Evolutionary conservation across 768 basidiomycete species (phyloP).

Genomic region (Mycena latifolia): DNA sequence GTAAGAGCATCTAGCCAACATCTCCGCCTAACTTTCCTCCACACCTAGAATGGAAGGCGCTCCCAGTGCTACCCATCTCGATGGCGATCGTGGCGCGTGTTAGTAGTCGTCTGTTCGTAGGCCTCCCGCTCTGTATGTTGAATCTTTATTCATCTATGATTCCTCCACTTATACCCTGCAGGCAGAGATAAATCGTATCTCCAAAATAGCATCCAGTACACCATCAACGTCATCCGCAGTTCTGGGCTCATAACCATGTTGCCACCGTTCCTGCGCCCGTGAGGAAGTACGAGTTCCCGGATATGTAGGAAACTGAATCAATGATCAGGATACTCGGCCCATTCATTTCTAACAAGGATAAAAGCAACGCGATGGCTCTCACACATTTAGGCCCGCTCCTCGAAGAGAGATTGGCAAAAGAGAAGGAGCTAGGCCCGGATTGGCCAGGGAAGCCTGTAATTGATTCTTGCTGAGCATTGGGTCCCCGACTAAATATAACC

Average conservation of each 20-base stretch:
- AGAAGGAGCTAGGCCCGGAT: conserved; percentile 27
- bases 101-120: conserved; percentile 44
- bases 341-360: conserved; percentile 9
- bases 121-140: conserved; percentile 40
- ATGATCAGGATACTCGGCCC: conserved; percentile 17
- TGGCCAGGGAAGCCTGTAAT: conserved; percentile 26
- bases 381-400: conserved; percentile 9
- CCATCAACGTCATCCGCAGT: conserved; percentile 24
- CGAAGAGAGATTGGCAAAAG: conserved; percentile 24
- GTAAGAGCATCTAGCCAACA: not conserved
- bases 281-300: not conserved
- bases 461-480: not conserved
- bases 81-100: conserved; percentile 39
- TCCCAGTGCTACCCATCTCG: conserved; percentile 30
- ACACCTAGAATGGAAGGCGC: conserved; percentile 36
- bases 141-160: not conserved
- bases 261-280: conserved; percentile 28
- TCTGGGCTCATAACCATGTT: conserved; percentile 5
- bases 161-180: not conserved
- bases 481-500: not conserved
- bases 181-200: conserved; percentile 38
- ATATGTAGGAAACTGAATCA: not conserved
- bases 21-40: not conserved
- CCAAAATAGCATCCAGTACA: conserved; percentile 25
- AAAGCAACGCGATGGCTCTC: conserved; percentile 4